Evolutionary conservation across 495 filamentous ascomycete species (phyloP), one percentile per base, ranked within the genome.

Genomic region (Baudoinia panamericana): DNA sequence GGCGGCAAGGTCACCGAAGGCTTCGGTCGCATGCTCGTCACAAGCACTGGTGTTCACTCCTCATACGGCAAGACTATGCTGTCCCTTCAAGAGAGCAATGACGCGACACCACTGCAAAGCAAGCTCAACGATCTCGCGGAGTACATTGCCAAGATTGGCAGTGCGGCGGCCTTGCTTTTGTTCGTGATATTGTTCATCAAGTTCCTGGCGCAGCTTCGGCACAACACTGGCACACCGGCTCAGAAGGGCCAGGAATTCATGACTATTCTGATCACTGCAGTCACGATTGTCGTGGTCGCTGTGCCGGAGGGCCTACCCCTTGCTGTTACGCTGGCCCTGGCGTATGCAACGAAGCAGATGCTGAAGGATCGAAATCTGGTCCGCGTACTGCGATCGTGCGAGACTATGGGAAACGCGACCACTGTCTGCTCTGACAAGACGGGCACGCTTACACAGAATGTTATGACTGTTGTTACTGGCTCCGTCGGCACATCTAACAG

Each of bases 331-430:
- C 67, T 96, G 33, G 88, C 88, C 30, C 69, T 96, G 17, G 88
- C 88, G 27, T 95, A 93, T 59, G 88, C 88, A 15, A 96, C 88
- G 1, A 94, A 79, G 16, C 70, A 85, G 19, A 96, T 96, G 88
- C 65, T 94, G 31, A 90, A 82, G 58, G 88, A 95, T 52, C 88
- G 93, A 61, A 95, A 95, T 48, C 60, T 96, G 34, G 88, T 96
- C 36, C 82, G 88, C 20, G 72, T 88, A 40, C 67, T 96, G 27
- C 78, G 84, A 51, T 87, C 88, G 30, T 96, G 88, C 59, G 88
- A 96, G 59, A 92, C 88, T n/a, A 96, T 96, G 88, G 88, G 88
- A 17, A 94, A 94, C 59, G 88, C 88, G 4, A 93, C 87, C 0
- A 88, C 84, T 1, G 83, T 96, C 34, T 96, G 88, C 61, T 93